phyloP scores from a whole-genome alignment of 31 red algal genomes.

The Asparagopsis taxiformis region DNA sequence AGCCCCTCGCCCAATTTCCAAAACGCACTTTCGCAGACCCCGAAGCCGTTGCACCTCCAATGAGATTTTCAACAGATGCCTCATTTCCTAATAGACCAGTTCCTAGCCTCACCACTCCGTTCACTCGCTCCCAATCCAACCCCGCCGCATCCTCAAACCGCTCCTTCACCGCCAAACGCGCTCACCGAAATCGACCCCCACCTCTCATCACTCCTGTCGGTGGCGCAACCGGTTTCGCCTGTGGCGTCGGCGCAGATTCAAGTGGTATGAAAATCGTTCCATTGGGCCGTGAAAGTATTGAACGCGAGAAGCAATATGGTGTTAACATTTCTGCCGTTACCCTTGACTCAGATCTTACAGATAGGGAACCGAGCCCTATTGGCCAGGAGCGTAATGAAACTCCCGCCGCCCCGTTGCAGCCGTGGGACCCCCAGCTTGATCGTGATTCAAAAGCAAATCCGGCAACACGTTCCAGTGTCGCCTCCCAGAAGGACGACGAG shows the following conservation, averaged over 20 bases:
- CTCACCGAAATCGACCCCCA: slow-evolving; percentile 12
- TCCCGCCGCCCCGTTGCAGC: too few relatives aligned
- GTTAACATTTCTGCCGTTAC: too few relatives aligned
- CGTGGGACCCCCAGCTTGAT: too few relatives aligned
- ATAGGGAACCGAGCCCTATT: too few relatives aligned
- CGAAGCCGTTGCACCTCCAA: neutral
- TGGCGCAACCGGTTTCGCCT: slow-evolving; percentile 14
- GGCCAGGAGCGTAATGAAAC: too few relatives aligned
- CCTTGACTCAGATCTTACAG: too few relatives aligned
- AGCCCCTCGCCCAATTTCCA: too few relatives aligned
- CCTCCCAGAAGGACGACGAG: slow-evolving; percentile 10
- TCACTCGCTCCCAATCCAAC: neutral
- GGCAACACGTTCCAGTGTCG: too few relatives aligned
- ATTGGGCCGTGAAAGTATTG: neutral
- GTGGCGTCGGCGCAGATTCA: neutral
- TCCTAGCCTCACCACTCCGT: neutral
- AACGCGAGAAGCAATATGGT: too few relatives aligned
- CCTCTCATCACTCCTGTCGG: slow-evolving; percentile 12
- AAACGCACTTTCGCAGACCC: too few relatives aligned
- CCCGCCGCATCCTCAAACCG: neutral
- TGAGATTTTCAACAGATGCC: slow-evolving; percentile 11
- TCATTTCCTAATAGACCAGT: neutral
- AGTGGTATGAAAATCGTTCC: neutral
- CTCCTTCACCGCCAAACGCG: neutral
- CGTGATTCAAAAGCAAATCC: too few relatives aligned